phyloP scores from a whole-genome alignment of 1,284 basidiomycete species.

The Wallemia ichthyophaga region DNA sequence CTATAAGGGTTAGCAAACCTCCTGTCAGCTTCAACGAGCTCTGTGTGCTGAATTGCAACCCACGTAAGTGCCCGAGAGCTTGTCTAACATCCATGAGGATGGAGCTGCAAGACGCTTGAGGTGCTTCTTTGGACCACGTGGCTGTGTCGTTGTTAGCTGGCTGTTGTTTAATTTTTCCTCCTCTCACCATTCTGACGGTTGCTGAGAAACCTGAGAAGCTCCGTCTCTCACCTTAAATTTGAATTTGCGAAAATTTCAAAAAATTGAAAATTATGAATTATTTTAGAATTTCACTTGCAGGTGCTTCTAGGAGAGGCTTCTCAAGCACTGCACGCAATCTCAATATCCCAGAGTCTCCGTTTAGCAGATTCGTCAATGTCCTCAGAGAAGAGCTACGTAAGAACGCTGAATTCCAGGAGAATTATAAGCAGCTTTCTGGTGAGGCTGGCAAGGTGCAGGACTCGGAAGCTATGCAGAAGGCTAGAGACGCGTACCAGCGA shows the following conservation, averaged over 20 bases:
- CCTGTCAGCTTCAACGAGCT: conserved; percentile 1
- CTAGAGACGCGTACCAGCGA: conserved; percentile 67
- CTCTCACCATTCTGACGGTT: neutral
- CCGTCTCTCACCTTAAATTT: neutral
- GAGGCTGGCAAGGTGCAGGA: conserved; percentile 93
- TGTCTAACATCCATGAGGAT: conserved; percentile 98
- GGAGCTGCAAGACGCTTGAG: conserved; percentile 93
- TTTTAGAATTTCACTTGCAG: neutral
- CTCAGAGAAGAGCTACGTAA: conserved; percentile 72
- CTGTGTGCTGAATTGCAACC: conserved; percentile 15
- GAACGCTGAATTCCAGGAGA: conserved; percentile 79
- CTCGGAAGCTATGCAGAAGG: conserved; percentile 79
- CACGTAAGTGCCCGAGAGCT: conserved; percentile 89
- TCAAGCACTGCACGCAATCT: neutral
- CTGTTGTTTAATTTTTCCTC: neutral
- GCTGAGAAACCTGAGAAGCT: neutral
- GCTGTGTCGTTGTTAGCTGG: conserved; percentile 20
- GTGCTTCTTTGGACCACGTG: conserved; percentile 96
- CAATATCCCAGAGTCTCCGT: conserved; percentile 45
- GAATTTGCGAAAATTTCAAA: neutral
- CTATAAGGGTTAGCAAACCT: conserved; percentile 17
- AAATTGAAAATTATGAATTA: neutral
- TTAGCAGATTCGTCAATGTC: conserved; percentile 83
- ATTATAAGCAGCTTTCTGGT: conserved; percentile 85
- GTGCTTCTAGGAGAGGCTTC: neutral